These are phyloP conservation scores for Trichomonas tenax DNA, from an alignment of 208 protist genomes.

Conservation along the genomic window DNA sequence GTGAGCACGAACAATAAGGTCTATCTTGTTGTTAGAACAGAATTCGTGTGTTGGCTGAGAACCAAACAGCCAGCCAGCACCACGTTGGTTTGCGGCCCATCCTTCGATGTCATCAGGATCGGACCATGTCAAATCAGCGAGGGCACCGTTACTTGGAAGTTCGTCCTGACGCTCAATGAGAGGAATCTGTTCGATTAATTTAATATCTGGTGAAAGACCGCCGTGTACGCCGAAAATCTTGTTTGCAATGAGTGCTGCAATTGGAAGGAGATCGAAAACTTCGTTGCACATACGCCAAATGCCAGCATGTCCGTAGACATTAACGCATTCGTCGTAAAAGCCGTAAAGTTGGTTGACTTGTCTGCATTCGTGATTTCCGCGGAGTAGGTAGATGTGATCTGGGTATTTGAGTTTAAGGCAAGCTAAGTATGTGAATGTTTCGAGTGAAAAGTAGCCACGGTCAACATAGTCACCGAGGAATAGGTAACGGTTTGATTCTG, in stretches of 20 bases:
- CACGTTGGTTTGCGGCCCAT: slow-evolving; percentile 83
- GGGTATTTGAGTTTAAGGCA: slow-evolving; percentile 52
- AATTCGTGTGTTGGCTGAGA: slow-evolving; percentile 57
- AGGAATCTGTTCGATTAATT: slow-evolving; percentile 56
- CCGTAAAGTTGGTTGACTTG: slow-evolving; percentile 61
- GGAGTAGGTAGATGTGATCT: slow-evolving; percentile 62
- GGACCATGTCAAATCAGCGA: slow-evolving; percentile 79
- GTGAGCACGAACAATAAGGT: slow-evolving; percentile 61
- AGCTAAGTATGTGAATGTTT: slow-evolving; percentile 28
- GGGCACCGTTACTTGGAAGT: slow-evolving; percentile 64
- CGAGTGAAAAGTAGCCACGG: slow-evolving; percentile 26
- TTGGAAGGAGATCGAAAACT: slow-evolving; percentile 58
- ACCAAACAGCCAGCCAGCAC: slow-evolving; percentile 97
- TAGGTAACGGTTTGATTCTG: slow-evolving; percentile 85
- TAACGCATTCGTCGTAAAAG: slow-evolving; percentile 69
- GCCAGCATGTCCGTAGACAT: slow-evolving; percentile 60
- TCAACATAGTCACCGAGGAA: slow-evolving; percentile 62
- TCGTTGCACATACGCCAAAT: slow-evolving; percentile 56
- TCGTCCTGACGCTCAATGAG: slow-evolving; percentile 31
- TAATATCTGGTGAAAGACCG: slow-evolving; percentile 71
- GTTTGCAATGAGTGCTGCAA: slow-evolving; percentile 49
- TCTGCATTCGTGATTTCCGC: slow-evolving; percentile 70
- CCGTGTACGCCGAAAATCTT: slow-evolving; percentile 74
- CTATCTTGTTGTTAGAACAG: slow-evolving; percentile 62
- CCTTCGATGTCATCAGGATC: slow-evolving; percentile 70